Evolutionary conservation across 2,329 filamentous ascomycete species (phyloP).

Genomic region (Rugonectria rugulosa): DNA sequence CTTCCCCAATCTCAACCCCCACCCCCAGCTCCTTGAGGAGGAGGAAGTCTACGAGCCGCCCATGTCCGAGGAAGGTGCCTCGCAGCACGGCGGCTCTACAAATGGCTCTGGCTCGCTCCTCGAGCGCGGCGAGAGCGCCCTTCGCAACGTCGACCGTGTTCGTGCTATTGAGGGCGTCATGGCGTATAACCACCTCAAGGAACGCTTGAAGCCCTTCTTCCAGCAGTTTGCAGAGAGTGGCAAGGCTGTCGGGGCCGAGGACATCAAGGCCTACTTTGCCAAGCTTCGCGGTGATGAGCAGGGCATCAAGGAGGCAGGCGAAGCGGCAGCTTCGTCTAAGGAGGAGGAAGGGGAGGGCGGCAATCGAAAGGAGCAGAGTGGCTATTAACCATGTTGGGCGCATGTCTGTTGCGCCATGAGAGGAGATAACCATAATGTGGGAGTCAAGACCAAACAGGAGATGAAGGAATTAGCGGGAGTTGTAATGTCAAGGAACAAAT

Average conservation of each 20-base stretch:
- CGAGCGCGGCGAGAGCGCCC: slow-evolving; percentile 89
- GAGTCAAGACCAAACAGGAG: not conserved
- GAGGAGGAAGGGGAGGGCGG: slow-evolving; percentile 39
- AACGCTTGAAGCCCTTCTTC: slow-evolving; percentile 94
- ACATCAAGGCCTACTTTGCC: slow-evolving; percentile 96
- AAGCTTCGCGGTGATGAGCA: slow-evolving; percentile 88
- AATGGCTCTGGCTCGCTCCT: slow-evolving; percentile 83
- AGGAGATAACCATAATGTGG: too few relatives aligned
- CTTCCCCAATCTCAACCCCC: slow-evolving; percentile 73
- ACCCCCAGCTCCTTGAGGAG: slow-evolving; percentile 88
- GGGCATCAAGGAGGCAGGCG: slow-evolving; percentile 70
- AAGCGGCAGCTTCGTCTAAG: slow-evolving; percentile 54
- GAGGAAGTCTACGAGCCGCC: slow-evolving; percentile 95
- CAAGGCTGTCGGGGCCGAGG: slow-evolving; percentile 86
- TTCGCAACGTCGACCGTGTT: slow-evolving; percentile 92
- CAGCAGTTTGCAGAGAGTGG: slow-evolving; percentile 94
- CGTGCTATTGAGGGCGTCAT: slow-evolving; percentile 95
- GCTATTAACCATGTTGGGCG: slow-evolving; percentile 49
- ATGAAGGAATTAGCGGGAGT: too few relatives aligned
- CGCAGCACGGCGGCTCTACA: slow-evolving; percentile 62
- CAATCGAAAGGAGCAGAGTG: slow-evolving; percentile 59
- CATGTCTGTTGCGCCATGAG: not conserved
- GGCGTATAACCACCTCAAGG: slow-evolving; percentile 96
- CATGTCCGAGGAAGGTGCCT: slow-evolving; percentile 71
- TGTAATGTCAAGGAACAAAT: too few relatives aligned